A percentile compares a stretch with the other conserved stretches of the same genome.
These are phyloP conservation scores for Epicoccum sorghinum DNA, from an alignment of 2,329 filamentous ascomycete genomes.

Conservation along the genomic window DNA sequence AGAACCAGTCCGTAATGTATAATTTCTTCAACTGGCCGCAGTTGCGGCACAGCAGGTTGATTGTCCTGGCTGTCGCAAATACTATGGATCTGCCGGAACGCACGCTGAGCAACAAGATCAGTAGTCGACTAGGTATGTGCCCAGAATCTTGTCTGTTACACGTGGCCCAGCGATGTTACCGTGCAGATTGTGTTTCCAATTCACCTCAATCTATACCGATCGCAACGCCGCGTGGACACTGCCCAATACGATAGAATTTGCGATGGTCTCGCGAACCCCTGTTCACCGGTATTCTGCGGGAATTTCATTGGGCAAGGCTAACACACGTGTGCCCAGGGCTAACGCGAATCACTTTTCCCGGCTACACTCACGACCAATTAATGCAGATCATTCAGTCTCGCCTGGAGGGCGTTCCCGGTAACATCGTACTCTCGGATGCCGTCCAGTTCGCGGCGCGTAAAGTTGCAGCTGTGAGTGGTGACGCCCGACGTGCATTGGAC, in stretches of 20 bases:
- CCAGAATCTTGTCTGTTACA: conserved; percentile 1
- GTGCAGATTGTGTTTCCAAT: conserved; percentile 6
- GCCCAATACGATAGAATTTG: conserved; percentile 22
- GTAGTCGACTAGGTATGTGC: conserved; percentile 67
- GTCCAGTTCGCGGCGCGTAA: conserved; percentile 96
- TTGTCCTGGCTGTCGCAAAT: conserved; percentile 96
- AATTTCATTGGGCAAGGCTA: conserved; percentile 35
- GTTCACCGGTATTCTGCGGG: conserved; percentile 18
- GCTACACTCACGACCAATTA: conserved; percentile 95
- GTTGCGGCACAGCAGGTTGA: conserved; percentile 85
- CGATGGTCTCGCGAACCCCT: conserved; percentile 23
- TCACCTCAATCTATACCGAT: conserved; percentile 24
- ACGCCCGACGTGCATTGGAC: conserved; percentile 88
- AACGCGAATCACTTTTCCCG: conserved; percentile 94
- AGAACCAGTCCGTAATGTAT: conserved; percentile 99
- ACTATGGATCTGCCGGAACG: conserved; percentile 98
- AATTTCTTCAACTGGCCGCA: conserved; percentile 99
- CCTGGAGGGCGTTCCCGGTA: conserved; percentile 82
- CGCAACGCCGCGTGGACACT: conserved; percentile 23
- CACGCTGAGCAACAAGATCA: conserved; percentile 98
- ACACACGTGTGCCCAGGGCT: conserved; percentile 59
- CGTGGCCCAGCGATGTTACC: conserved; percentile 11
- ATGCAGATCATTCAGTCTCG: conserved; percentile 98
- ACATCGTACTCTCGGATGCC: conserved; percentile 90
- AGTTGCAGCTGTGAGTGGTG: conserved; percentile 93